Conservation (phyloP, 352 stramenopile genomes). For the Phytopythium oedochilum region DNA sequence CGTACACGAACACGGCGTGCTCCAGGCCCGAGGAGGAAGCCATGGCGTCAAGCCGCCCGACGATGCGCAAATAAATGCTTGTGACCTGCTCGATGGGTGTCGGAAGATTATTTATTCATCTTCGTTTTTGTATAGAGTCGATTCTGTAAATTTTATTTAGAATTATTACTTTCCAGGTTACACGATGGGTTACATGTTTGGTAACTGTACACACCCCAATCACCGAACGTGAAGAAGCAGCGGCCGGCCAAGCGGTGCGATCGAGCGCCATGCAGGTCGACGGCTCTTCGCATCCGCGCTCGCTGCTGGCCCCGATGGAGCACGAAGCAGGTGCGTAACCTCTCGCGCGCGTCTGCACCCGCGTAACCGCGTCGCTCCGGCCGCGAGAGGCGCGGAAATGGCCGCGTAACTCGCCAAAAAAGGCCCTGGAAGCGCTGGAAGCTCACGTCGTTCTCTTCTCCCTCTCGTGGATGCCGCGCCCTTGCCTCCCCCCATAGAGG, state of each 20-base stretch:
- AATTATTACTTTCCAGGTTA: too few relatives aligned
- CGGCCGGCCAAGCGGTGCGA: background rate
- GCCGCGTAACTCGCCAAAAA: too few relatives aligned
- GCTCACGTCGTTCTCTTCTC: background rate
- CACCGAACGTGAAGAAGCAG: too few relatives aligned
- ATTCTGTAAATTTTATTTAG: too few relatives aligned
- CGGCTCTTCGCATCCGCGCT: background rate
- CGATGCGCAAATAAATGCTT: too few relatives aligned
- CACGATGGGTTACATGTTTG: too few relatives aligned
- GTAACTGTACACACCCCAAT: too few relatives aligned
- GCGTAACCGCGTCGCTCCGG: background rate
- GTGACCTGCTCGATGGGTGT: too few relatives aligned
- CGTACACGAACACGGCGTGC: slow-evolving; percentile 75
- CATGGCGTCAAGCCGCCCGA: background rate
- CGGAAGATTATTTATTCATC: too few relatives aligned
- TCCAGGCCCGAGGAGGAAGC: slow-evolving; percentile 11
- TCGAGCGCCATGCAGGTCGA: background rate
- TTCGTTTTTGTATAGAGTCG: too few relatives aligned
- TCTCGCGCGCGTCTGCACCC: background rate
- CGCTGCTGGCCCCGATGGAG: background rate
- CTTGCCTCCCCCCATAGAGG: background rate
- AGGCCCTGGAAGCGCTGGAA: too few relatives aligned
- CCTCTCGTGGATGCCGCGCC: background rate
- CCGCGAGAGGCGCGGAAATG: background rate
- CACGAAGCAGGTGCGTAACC: background rate